Percentiles rank a stretch among this genome's conserved stretches.
Conservation (phyloP, 108 stramenopile genomes). For the Pinguiococcus pyrenoidosus region DNA sequence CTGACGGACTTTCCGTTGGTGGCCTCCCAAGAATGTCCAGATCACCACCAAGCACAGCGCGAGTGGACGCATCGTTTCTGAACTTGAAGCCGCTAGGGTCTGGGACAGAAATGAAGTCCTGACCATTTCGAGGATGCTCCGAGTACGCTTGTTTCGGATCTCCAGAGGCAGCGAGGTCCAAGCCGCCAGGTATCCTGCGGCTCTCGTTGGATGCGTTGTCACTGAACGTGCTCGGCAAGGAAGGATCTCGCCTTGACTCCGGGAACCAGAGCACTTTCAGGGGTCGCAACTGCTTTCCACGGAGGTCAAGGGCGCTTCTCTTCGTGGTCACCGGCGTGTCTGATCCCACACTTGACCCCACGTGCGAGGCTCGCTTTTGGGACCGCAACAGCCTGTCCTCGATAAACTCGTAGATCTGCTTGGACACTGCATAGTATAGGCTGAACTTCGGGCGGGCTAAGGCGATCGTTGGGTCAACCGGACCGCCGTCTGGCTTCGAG, state of each 20-base stretch:
- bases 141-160: no score
- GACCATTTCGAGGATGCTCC: no score
- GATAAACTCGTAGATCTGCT: slow-evolving; percentile 17
- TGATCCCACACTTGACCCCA: not conserved
- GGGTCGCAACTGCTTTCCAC: slow-evolving; percentile 12
- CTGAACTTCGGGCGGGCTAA: slow-evolving; percentile 24
- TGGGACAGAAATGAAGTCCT: slow-evolving; percentile 9
- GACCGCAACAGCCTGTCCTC: slow-evolving; percentile 4
- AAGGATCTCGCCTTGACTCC: not conserved
- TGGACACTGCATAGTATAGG: slow-evolving; percentile 3
- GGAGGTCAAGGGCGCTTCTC: slow-evolving; percentile 13
- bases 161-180: slow-evolving; percentile 17
- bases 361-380: not conserved
- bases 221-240: not conserved
- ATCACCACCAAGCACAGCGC: not conserved
- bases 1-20: not conserved
- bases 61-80: slow-evolving; percentile 6
- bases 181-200: slow-evolving; percentile 12
- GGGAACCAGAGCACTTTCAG: no score
- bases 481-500: slow-evolving; percentile 17
- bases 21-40: not conserved
- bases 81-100: slow-evolving; percentile 20
- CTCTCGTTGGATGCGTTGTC: not conserved
- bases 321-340: no score
- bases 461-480: not conserved